Conservation (phyloP, 179 eudicot genomes). For the Carnegiea gigantea region DNA sequence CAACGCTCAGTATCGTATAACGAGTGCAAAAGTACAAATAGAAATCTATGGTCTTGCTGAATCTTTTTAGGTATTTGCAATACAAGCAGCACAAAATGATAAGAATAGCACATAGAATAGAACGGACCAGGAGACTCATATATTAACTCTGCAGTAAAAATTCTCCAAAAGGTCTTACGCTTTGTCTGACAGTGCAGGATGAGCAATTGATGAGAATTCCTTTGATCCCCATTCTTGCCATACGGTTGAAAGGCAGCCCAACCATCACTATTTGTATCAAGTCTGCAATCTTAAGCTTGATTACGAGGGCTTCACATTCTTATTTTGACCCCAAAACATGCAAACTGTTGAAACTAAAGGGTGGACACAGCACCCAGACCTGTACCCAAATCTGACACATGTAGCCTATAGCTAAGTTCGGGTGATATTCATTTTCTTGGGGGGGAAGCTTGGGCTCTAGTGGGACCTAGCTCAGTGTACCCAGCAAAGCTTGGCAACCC, state of each 20-base stretch:
- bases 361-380: neutral
- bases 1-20: constrained; percentile 10
- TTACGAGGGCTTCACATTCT: neutral
- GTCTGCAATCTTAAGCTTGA: neutral
- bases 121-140: neutral
- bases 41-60: neutral
- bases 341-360: neutral
- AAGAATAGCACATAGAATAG: neutral
- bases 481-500: too few relatives aligned
- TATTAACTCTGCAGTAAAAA: neutral
- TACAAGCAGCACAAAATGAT: neutral
- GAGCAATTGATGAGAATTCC: neutral
- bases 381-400: neutral
- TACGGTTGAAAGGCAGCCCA: neutral
- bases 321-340: neutral
- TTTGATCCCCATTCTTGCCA: neutral
- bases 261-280: neutral
- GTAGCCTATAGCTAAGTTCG: too few relatives aligned
- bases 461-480: too few relatives aligned
- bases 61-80: constrained; percentile 5
- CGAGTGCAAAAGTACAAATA: constrained; percentile 11
- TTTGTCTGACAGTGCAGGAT: neutral
- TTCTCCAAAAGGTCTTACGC: neutral
- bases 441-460: too few relatives aligned
- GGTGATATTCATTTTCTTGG: too few relatives aligned